Base-by-base conservation (phyloP, 2,329 filamentous ascomycete species). In the Fusarium buharicum region DNA sequence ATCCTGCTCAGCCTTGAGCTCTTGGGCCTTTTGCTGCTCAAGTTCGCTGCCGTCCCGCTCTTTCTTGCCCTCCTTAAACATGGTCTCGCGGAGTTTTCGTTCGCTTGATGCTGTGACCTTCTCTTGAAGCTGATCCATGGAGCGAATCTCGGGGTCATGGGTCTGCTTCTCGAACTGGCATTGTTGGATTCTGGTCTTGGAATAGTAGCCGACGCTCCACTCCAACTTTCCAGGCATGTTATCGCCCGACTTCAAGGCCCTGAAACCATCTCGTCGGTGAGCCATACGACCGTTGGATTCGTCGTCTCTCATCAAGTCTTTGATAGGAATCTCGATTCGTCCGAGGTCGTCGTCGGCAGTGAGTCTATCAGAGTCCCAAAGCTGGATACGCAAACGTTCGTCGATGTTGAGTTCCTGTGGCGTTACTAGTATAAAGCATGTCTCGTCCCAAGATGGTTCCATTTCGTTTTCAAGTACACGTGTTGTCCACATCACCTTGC, bases 271-370 rank as follows among this genome's bases (percentile, higher is more conserved):
- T 56, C 84, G 80, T 1, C 90, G 81, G 37, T 89, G 80, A 50
- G 80, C 80, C 77, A 91, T 86, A 56, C 78, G 82, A 48, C 88
- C 88, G 51, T 84, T 85, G 0, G 86, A 86, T 18, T 85, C 78
- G 1, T 81, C 70, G 39, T 77, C 79, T 50, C 80, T 81, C 84
- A 92, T 91, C 6, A 92, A 69, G 4, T 84, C 75, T 68, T 88
- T 88, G 28, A 92, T 73, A 56, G 86, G 84, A 9, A 92, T 75
- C 70, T 92, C 90, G 13, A 92, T 89, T 14, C 89, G 83, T 14
- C 90, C 90, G 2, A 92, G 79, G 67, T 92, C 89, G 66, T 92
- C 90, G 69, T 92, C 90, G 2, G 89, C 89, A 3, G 86, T 89
- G 47, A 85, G 82, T 38, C 86, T 86, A 71, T 92, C 90, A 2